Percentiles rank a stretch among this genome's conserved stretches.
Conservation (phyloP, 108 stramenopile species). For the Cyclostephanos tholiformis region DNA sequence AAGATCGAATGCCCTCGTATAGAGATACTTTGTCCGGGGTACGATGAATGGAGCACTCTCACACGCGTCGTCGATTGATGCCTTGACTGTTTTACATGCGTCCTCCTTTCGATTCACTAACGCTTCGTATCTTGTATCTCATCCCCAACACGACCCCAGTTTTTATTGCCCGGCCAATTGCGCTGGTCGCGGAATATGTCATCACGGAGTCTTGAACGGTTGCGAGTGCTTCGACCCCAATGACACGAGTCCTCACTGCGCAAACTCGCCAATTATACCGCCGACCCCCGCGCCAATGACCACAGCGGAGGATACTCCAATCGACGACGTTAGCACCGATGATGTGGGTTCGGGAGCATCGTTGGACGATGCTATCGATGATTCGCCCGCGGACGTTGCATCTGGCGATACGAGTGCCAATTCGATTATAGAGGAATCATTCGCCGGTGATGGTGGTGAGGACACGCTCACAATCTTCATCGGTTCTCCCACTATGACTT, state of each 20-base stretch:
- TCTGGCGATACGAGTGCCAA: no score
- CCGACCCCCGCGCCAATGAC: background rate
- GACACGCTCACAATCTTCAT: no score
- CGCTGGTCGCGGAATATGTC: constrained; percentile 33
- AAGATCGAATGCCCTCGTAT: constrained; percentile 27
- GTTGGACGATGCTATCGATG: no score
- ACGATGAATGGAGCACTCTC: background rate
- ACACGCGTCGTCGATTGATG: background rate
- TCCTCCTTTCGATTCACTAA: background rate
- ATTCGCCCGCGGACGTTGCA: no score
- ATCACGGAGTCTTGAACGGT: constrained; percentile 18
- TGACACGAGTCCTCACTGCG: constrained; percentile 22
- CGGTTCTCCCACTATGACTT: no score
- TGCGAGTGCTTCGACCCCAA: constrained; percentile 28
- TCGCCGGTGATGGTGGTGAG: no score
- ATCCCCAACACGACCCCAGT: background rate
- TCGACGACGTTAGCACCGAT: no score
- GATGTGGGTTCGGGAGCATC: no score
- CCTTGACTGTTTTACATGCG: no score
- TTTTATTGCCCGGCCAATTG: constrained; percentile 39
- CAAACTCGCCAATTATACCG: constrained; percentile 27
- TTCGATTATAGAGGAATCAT: no score
- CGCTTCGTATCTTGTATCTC: background rate
- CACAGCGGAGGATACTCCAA: background rate
- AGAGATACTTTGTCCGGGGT: constrained; percentile 34